phyloP scores from a whole-genome alignment of 2,329 filamentous ascomycete genomes.

The Meredithiella fracta region DNA sequence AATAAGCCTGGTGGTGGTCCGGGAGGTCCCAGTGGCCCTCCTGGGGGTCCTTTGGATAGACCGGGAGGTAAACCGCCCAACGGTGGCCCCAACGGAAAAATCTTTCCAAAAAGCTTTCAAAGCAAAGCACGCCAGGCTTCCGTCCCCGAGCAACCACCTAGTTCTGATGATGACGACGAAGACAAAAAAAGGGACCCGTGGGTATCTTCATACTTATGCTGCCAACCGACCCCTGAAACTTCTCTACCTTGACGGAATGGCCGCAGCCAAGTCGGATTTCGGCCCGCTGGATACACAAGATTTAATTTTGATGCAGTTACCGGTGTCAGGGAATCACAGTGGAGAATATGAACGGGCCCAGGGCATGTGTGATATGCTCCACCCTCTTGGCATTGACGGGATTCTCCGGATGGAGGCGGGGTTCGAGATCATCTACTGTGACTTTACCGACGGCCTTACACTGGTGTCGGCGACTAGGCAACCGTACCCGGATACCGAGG shows the following conservation, averaged over 20 bases:
- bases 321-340: neutral
- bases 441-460: slow-evolving; percentile 34
- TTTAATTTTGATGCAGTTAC: slow-evolving; percentile 34
- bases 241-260: slow-evolving; percentile 55
- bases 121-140: too few species aligned
- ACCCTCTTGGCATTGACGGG: slow-evolving; percentile 42
- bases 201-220: slow-evolving; percentile 52
- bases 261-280: slow-evolving; percentile 45
- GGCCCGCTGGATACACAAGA: slow-evolving; percentile 57
- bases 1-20: neutral
- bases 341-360: slow-evolving; percentile 35
- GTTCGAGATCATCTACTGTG: slow-evolving; percentile 54
- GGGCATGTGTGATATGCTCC: slow-evolving; percentile 38
- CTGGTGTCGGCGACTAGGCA: slow-evolving; percentile 22
- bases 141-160: too few species aligned
- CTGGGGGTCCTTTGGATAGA: too few species aligned
- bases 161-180: slow-evolving; percentile 14
- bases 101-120: neutral
- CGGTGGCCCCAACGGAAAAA: neutral
- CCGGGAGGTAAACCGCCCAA: neutral
- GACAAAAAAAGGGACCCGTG: slow-evolving; percentile 20
- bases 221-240: slow-evolving; percentile 40
- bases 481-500: slow-evolving; percentile 16
- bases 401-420: slow-evolving; percentile 52
- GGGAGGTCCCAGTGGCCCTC: neutral